Base-by-base conservation (phyloP, 306 rosid species). In the Fragaria iinumae region DNA sequence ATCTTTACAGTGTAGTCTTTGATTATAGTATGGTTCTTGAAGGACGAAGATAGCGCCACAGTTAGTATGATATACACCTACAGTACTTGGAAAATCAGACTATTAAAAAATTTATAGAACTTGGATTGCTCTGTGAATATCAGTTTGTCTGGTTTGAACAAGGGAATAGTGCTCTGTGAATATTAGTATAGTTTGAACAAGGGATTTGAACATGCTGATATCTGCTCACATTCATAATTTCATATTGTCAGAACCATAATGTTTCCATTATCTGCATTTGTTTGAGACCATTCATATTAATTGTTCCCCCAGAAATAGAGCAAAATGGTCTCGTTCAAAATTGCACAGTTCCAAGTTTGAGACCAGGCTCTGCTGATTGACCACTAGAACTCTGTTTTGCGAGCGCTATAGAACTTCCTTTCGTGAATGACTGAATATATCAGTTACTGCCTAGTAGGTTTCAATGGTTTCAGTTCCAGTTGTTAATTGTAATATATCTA, bases 301-400 rank as follows among this genome's bases (percentile, higher is more conserved):
- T 36, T 36, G 39, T 29, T 29, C 32, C 32, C 32, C 32, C 32
- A 29, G 32, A 3, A 29, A 29, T 29, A 29, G 32, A 29, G 32
- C 32, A 29, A 29, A 29, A 29, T 29, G 32, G 32, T 29, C 32
- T 29, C 32, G 3, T 29, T 29, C 32, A 29, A 29, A 29, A 36
- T 4, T 0, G 6, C 39, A 92, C 92, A 8, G 57, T 74, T 86
- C 92, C 17, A 90, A 95, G 80, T n/a, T n/a, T 74, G 97, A 95
- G 74, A 87, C 97, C 43, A 75, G 81, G 67, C 82, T 80, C 21
- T 87, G 97, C 76, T 92, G 88, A 78, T 3, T 8, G 60, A 25
- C 20, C 73, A 78, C 34, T 41, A 21, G 64, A 57, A 53, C 14
- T 57, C 13, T 56, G 44, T 27, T 27, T 27, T 27, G 27, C 27